phyloP scores from a whole-genome alignment of 257 asterid genomes.

The Anisodus acutangulus region DNA sequence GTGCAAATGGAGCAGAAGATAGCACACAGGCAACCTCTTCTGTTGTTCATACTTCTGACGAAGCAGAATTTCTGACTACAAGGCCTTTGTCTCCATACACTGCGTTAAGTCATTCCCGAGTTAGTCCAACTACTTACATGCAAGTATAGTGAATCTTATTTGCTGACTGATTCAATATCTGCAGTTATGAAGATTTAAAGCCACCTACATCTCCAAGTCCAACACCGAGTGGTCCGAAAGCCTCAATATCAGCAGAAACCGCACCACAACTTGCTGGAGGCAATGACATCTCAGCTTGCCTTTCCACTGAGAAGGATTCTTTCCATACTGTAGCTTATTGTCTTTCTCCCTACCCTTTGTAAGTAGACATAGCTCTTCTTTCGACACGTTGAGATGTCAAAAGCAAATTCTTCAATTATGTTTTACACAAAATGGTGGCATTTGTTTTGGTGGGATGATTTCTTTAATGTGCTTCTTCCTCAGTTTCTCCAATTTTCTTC shows the following conservation, averaged over 20 bases:
- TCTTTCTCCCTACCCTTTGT: conserved; percentile 48
- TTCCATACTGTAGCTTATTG: conserved; percentile 28
- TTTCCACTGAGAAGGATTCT: conserved; percentile 26
- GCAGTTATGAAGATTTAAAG: conserved; percentile 70
- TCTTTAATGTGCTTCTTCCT: neutral
- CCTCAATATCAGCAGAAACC: conserved; percentile 37
- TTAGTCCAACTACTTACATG: neutral
- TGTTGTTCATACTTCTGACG: neutral
- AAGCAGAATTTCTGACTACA: conserved; percentile 27
- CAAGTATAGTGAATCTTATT: conserved; percentile 1
- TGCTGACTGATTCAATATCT: conserved; percentile 31
- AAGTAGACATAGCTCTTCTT: conserved; percentile 36
- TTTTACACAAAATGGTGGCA: neutral
- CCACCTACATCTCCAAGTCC: conserved; percentile 78
- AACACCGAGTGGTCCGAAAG: conserved; percentile 53
- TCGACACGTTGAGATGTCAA: neutral
- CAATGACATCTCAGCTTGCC: conserved; percentile 38
- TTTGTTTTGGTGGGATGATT: neutral
- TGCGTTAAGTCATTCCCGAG: conserved; percentile 33
- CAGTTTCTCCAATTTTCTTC: neutral
- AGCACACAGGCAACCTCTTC: neutral
- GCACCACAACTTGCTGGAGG: conserved; percentile 40
- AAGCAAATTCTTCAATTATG: neutral
- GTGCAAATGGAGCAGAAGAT: conserved; percentile 16
- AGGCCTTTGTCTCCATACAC: conserved; percentile 42